Conservation (phyloP, 768 basidiomycete genomes). For the Scleroderma bovista region DNA sequence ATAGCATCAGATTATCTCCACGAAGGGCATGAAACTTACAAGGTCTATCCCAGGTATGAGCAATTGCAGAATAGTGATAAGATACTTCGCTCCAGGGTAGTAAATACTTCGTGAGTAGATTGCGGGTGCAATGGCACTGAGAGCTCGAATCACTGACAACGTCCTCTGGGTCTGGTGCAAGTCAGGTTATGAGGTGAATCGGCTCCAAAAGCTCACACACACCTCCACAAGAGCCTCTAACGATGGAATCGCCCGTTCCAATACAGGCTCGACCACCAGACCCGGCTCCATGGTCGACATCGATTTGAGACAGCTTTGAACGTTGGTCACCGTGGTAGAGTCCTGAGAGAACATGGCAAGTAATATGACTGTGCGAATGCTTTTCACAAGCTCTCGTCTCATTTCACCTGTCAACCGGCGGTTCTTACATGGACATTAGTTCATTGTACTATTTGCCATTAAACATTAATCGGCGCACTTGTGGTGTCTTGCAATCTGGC, state of each 20-base stretch:
- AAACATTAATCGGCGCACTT: constrained; percentile 30
- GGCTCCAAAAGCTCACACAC: background rate
- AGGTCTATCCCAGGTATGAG: constrained; percentile 91
- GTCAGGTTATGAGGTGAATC: background rate
- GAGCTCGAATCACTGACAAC: constrained; percentile 81
- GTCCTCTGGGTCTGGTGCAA: constrained; percentile 69
- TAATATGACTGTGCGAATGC: constrained; percentile 79
- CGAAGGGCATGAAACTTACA: constrained; percentile 34
- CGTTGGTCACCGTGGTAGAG: constrained; percentile 68
- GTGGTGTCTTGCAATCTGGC: constrained; percentile 72
- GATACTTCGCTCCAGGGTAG: constrained; percentile 83
- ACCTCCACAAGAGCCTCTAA: constrained; percentile 86
- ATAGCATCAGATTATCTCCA: constrained; percentile 1
- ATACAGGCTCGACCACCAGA: constrained; percentile 83
- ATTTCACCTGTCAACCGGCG: constrained; percentile 72
- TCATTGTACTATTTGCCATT: background rate
- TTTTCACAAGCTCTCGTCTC: constrained; percentile 74
- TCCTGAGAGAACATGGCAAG: constrained; percentile 92
- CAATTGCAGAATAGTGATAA: constrained; percentile 82
- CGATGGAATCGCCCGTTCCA: constrained; percentile 87
- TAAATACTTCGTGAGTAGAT: constrained; percentile 74
- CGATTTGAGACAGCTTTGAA: constrained; percentile 72
- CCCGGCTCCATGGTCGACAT: constrained; percentile 78
- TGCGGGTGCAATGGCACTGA: constrained; percentile 71
- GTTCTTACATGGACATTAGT: constrained; percentile 1